Evolutionary conservation across 805 yeast species (phyloP).

Genomic region (Yarrowia sp.): DNA sequence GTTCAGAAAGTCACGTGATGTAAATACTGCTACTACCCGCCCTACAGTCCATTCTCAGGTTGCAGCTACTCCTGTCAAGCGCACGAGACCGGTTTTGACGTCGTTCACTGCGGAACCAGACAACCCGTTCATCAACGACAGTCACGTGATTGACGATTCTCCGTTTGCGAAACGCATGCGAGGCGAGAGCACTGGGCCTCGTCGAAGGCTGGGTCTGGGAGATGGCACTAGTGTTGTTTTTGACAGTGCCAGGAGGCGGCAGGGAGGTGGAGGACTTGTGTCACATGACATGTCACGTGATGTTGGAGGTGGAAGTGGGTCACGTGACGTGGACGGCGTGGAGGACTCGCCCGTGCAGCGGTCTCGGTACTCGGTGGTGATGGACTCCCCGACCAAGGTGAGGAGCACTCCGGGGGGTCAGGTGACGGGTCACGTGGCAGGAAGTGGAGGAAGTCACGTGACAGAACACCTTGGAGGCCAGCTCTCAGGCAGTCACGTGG

Average conservation of each 20-base stretch:
- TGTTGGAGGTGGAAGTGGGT: too few relatives aligned
- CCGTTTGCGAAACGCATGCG: slow-evolving; percentile 32
- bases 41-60: slow-evolving; percentile 12
- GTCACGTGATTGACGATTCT: slow-evolving; percentile 15
- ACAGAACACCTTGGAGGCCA: not conserved
- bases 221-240: slow-evolving; percentile 3
- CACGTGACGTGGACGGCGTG: not conserved
- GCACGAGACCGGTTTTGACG: slow-evolving; percentile 10
- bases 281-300: too few relatives aligned
- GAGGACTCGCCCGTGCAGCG: slow-evolving; percentile 1
- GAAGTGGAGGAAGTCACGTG: too few relatives aligned
- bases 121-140: slow-evolving; percentile 19
- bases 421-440: too few relatives aligned
- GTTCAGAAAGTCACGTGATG: slow-evolving; percentile 17
- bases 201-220: not conserved
- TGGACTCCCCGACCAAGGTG: slow-evolving; percentile 11
- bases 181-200: slow-evolving; percentile 2
- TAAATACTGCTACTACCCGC: not conserved
- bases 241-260: not conserved
- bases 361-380: not conserved
- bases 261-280: too few relatives aligned
- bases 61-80: slow-evolving; percentile 15
- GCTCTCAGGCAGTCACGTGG: not conserved
- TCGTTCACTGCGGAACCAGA: slow-evolving; percentile 15
- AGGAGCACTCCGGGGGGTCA: too few relatives aligned